These are phyloP conservation scores for Ananas comosus DNA, from an alignment of 176 grass and related monocot genomes.

Conservation along the genomic window DNA sequence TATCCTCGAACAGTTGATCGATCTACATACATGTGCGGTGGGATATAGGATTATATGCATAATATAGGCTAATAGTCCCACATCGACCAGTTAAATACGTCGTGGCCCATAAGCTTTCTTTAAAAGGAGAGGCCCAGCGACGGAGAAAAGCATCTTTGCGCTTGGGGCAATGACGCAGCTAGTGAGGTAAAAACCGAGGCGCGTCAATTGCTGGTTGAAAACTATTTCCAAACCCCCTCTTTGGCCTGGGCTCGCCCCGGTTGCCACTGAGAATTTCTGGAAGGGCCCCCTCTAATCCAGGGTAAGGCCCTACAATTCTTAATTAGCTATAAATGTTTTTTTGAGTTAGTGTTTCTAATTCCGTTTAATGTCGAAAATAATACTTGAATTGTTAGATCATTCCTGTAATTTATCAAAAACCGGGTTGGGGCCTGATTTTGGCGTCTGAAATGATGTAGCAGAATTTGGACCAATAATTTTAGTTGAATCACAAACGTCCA, in stretches of 20 bases:
- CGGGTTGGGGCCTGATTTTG: no score
- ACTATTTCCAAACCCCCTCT: constrained; percentile 88
- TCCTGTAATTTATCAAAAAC: no score
- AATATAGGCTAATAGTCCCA: no score
- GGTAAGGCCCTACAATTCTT: constrained; percentile 25
- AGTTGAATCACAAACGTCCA: no score
- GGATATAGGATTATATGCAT: no score
- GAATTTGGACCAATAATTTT: no score
- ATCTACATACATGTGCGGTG: no score
- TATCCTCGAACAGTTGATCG: no score
- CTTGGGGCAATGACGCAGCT: constrained; percentile 90
- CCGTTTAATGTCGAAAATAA: no score
- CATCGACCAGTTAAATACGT: no score
- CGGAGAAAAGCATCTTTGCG: constrained; percentile 39
- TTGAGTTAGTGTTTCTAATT: background rate
- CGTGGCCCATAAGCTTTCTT: background rate
- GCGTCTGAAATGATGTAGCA: no score
- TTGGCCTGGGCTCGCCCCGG: constrained; percentile 14
- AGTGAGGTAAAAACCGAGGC: constrained; percentile 41
- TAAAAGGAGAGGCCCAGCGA: background rate
- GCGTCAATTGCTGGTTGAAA: constrained; percentile 99
- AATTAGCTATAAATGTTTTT: background rate
- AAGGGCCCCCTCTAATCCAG: constrained; percentile 20
- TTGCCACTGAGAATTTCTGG: constrained; percentile 45
- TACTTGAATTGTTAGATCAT: no score